Conservation (phyloP, 192 early-diverging fungal genomes). For the Neocallimastix lanati region DNA sequence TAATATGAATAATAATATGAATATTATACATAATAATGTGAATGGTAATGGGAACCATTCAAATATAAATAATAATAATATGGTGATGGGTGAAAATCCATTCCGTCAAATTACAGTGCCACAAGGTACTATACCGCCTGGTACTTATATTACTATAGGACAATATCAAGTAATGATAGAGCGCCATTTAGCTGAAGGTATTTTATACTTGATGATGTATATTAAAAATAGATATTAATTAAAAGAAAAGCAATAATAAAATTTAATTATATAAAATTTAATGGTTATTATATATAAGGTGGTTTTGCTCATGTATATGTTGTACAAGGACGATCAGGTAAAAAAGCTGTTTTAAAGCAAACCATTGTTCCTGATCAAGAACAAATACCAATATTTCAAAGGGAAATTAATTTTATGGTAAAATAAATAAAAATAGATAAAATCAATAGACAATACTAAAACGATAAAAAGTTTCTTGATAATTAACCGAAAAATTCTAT, state of each 20-base stretch:
- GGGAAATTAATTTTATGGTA: constrained; percentile 72
- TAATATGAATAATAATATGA: neutral
- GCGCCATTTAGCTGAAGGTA: constrained; percentile 59
- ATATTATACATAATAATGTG: too few relatives aligned
- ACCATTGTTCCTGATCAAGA: constrained; percentile 51
- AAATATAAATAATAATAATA: neutral
- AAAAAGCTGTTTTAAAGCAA: constrained; percentile 61
- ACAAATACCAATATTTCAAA: constrained; percentile 33
- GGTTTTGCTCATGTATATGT: constrained; percentile 86
- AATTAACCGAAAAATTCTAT: too few relatives aligned
- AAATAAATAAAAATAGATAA: too few relatives aligned
- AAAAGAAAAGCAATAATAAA: too few relatives aligned
- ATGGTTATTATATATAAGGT: constrained; percentile 31
- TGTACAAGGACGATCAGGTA: constrained; percentile 29
- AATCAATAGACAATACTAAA: too few relatives aligned
- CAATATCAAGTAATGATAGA: constrained; percentile 40
- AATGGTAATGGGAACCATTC: neutral
- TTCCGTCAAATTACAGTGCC: neutral
- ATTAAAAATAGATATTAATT: too few relatives aligned
- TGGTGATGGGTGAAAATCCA: neutral
- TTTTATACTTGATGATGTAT: too few relatives aligned
- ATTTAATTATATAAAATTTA: too few relatives aligned
- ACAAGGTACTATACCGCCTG: constrained; percentile 39
- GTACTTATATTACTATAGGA: constrained; percentile 37
- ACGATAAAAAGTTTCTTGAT: too few relatives aligned